Percentiles rank a stretch among this genome's conserved stretches.
These are phyloP conservation scores for Phoenix roebelenii DNA, from an alignment of 176 grass and related monocot species.

Conservation along the genomic window DNA sequence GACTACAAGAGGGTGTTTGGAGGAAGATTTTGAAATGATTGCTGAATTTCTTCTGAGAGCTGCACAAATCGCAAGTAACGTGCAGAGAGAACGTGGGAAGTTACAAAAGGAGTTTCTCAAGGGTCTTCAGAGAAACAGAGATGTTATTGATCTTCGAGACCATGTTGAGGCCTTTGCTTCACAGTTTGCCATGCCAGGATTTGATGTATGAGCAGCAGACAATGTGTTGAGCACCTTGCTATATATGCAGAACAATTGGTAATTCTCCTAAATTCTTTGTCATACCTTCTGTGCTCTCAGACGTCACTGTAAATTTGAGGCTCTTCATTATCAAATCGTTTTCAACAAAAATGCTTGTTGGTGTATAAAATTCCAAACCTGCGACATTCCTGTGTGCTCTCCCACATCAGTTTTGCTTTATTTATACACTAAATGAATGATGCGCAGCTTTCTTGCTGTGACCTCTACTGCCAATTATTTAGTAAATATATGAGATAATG, in stretches of 20 bases:
- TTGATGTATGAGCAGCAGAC: constrained; percentile 52
- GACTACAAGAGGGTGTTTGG: constrained; percentile 96
- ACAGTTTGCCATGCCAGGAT: constrained; percentile 84
- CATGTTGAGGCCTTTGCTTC: constrained; percentile 71
- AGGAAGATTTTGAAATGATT: constrained; percentile 68
- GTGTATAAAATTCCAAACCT: no score
- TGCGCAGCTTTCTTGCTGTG: neutral
- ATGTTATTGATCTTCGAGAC: constrained; percentile 58
- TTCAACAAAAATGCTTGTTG: no score
- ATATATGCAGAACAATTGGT: no score
- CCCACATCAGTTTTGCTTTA: neutral
- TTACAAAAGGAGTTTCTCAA: constrained; percentile 68
- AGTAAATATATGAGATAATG: neutral
- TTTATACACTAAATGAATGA: neutral
- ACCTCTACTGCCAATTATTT: neutral
- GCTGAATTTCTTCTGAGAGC: constrained; percentile 83
- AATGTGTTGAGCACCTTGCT: neutral
- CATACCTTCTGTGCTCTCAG: no score
- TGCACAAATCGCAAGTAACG: constrained; percentile 58
- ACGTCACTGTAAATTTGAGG: no score
- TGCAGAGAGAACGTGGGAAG: constrained; percentile 78
- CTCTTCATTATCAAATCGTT: no score
- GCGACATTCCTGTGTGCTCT: neutral
- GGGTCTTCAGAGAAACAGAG: constrained; percentile 59
- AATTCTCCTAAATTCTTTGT: neutral